A percentile compares a stretch with the other conserved stretches of the same genome.
Conservation (phyloP, 345 rosid genomes). For the Boechera stricta region DNA sequence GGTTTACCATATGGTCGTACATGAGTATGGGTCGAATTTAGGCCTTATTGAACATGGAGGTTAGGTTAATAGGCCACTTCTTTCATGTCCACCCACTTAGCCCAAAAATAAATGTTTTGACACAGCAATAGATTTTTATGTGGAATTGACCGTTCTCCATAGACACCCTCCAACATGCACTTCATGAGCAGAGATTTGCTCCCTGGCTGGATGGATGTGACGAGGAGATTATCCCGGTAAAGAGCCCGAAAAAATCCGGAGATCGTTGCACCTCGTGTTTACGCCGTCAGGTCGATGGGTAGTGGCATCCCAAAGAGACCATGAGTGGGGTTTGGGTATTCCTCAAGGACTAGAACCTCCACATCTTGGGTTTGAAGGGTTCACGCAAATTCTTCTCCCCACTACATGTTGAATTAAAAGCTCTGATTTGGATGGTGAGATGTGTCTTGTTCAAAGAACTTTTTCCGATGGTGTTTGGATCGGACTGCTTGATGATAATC, state of each 20-base stretch:
- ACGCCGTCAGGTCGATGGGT: too few species aligned
- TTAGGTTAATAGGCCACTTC: constrained; percentile 2
- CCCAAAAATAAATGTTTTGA: not conserved
- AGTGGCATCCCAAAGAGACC: not conserved
- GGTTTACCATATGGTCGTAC: not conserved
- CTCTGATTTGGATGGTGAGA: not conserved
- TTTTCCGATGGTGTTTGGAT: not conserved
- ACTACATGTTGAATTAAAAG: not conserved
- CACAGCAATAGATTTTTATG: not conserved
- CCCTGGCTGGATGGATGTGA: not conserved
- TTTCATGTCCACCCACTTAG: not conserved
- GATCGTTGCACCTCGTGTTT: not conserved
- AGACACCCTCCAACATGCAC: not conserved
- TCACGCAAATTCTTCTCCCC: not conserved
- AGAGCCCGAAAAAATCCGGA: not conserved
- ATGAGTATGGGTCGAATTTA: constrained; percentile 1
- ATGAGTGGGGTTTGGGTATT: not conserved
- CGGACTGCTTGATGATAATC: not conserved
- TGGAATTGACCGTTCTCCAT: too few species aligned
- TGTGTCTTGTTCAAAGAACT: not conserved
- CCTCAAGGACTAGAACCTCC: too few species aligned
- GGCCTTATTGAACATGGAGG: not conserved
- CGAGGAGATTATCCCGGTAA: not conserved
- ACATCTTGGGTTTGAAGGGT: not conserved
- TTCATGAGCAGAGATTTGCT: not conserved